Base-by-base conservation (phyloP, 306 rosid genomes). In the Phaseolus lunatus region DNA sequence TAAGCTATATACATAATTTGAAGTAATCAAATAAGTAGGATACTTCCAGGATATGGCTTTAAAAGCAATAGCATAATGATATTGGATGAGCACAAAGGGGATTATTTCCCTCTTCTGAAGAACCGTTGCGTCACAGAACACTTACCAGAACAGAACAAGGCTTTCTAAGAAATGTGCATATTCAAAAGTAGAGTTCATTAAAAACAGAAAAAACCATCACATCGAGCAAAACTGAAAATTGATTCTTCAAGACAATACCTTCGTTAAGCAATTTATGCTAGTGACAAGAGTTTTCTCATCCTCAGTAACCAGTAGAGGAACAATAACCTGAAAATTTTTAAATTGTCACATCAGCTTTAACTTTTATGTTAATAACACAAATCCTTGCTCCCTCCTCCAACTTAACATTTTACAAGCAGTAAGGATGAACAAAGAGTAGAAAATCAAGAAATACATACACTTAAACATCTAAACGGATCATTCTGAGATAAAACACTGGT, bases 221-320 rank as follows among this genome's bases (percentile, higher is more conserved):
- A 50, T 66, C 44, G 13, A 61, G 70, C 26, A 70, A 45, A 58
- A 73, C n/a, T 20, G 41, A 78, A 48, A 59, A 75, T 27, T 8
- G 65, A 66, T 14, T 74, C 68, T 14, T 57, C 49, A 31, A 53
- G 82, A 50, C 14, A 70, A 59, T 88, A 93, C 99, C 98, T 93
- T 96, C 20, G 97, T 96, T 90, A 96, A 88, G 85, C 93, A 89
- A 84, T 93, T 96, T 80, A 90, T 83, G 85, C 96, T 86, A 50
- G 94, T 86, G 70, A 96, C 98, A 72, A 96, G 98, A 84, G 91
- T 93, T 89, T 88, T 96, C 89, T 96, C 99, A 64, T 96, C 97
- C 80, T 96, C 98, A 1, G 97, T 87, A 54, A 89, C 99, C 83
- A 96, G 80, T 77, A 93, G 79, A 68, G 99, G 98, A 68, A 85